A percentile compares a stretch with the other conserved stretches of the same genome.
phyloP scores from a whole-genome alignment of 164 flowering plant genomes.

The Santalum album region DNA sequence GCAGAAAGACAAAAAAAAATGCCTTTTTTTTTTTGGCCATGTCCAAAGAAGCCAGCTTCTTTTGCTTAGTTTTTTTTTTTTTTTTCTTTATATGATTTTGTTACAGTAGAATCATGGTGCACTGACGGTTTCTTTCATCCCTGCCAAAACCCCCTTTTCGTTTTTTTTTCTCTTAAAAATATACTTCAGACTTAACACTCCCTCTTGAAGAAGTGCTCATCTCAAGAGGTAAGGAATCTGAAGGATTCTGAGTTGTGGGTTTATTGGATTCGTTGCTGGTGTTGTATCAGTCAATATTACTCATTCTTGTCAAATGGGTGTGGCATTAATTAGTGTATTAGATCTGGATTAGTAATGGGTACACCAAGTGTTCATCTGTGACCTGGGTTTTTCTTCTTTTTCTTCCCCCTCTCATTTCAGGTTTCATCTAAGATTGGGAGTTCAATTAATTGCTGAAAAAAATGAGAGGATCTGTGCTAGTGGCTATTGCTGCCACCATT shows the following conservation, averaged over 20 bases:
- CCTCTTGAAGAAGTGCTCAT: neutral
- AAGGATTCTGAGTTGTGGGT: neutral
- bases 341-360: neutral
- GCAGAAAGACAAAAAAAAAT: no score
- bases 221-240: neutral
- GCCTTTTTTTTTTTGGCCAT: no score
- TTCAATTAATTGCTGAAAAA: neutral
- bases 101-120: neutral
- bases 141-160: neutral
- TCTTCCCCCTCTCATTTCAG: no score
- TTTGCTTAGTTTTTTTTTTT: neutral
- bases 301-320: neutral
- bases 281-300: no score
- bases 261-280: no score
- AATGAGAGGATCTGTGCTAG: constrained; percentile 49
- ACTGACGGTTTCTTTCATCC: neutral
- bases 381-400: neutral
- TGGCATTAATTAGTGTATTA: neutral
- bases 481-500: constrained; percentile 53
- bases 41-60: neutral
- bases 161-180: no score
- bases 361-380: neutral
- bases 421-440: neutral
- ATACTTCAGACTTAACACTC: neutral
- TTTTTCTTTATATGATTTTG: neutral